Evolutionary conservation across 208 protist genomes (phyloP).

Genomic region (Vickermania spadyakhi): DNA sequence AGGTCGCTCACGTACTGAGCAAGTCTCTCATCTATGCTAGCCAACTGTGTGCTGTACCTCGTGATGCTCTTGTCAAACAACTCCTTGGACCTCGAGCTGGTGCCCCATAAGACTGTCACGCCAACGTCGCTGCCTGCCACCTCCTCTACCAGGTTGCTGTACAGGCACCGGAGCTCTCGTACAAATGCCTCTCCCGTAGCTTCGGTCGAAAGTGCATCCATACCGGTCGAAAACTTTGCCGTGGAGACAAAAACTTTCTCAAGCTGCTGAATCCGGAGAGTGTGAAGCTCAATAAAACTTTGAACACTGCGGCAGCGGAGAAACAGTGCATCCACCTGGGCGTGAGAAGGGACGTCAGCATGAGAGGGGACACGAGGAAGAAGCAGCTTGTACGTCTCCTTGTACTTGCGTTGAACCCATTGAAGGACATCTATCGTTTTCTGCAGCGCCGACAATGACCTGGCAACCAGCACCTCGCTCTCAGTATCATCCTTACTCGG

Average conservation of each 20-base stretch:
- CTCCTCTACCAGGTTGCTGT: background rate
- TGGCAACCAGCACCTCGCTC: background rate
- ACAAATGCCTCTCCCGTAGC: background rate
- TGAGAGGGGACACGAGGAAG: background rate
- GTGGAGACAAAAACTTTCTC: slow-evolving; percentile 22
- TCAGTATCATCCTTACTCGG: background rate
- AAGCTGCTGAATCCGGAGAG: slow-evolving; percentile 35
- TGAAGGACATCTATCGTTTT: background rate
- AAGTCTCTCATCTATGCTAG: background rate
- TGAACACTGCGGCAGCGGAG: slow-evolving; percentile 27
- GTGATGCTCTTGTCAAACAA: background rate
- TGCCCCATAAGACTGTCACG: background rate
- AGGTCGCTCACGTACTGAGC: background rate
- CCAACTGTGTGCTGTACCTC: background rate
- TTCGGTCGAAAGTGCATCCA: background rate
- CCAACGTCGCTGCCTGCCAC: background rate
- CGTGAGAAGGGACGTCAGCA: slow-evolving; percentile 9
- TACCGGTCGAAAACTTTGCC: background rate
- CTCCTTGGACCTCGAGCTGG: background rate
- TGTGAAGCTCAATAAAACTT: slow-evolving; percentile 39
- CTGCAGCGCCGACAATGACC: background rate
- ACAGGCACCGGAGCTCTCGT: background rate
- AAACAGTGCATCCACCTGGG: slow-evolving; percentile 30
- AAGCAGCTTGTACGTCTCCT: background rate
- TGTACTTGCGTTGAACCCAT: background rate